A percentile compares a stretch with the other conserved stretches of the same genome.
Conservation (phyloP, 306 rosid species). For the Cicer pinnatifidum region DNA sequence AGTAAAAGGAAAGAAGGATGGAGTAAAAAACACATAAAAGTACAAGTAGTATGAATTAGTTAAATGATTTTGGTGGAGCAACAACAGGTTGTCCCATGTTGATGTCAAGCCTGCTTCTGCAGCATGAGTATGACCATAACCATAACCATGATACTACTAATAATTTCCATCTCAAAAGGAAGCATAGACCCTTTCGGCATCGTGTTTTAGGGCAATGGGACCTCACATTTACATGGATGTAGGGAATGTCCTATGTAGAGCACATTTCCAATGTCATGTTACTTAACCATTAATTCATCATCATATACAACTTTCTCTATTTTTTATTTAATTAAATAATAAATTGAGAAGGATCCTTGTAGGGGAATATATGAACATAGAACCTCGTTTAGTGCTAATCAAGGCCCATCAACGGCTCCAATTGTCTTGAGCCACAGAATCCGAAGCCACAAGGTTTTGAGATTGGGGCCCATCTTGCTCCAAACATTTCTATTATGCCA, state of each 20-base stretch:
- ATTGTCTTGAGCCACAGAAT: slow-evolving; percentile 32
- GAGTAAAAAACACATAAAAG: slow-evolving; percentile 54
- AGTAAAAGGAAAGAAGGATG: slow-evolving; percentile 36
- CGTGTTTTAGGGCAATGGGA: slow-evolving; percentile 34
- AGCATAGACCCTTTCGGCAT: slow-evolving; percentile 35
- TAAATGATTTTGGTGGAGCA: slow-evolving; percentile 51
- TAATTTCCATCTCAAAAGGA: slow-evolving; percentile 40
- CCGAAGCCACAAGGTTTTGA: slow-evolving; percentile 22
- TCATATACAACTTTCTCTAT: slow-evolving; percentile 22
- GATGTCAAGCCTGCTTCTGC: slow-evolving; percentile 50
- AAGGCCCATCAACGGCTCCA: slow-evolving; percentile 42
- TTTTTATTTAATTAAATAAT: slow-evolving; percentile 11
- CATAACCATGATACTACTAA: slow-evolving; percentile 38
- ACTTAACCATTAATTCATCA: slow-evolving; percentile 41
- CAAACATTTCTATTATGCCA: neutral
- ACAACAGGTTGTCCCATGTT: slow-evolving; percentile 72
- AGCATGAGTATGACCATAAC: slow-evolving; percentile 5
- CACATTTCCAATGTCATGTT: slow-evolving; percentile 19
- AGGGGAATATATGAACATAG: slow-evolving; percentile 44
- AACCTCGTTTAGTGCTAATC: slow-evolving; percentile 43
- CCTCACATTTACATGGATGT: slow-evolving; percentile 36
- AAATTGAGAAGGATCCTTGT: slow-evolving; percentile 38
- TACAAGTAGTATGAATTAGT: slow-evolving; percentile 39
- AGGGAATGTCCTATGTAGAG: slow-evolving; percentile 31
- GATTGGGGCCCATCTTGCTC: slow-evolving; percentile 21